Conservation (phyloP, 108 stramenopile genomes). For the Schizochytrium sp. region DNA sequence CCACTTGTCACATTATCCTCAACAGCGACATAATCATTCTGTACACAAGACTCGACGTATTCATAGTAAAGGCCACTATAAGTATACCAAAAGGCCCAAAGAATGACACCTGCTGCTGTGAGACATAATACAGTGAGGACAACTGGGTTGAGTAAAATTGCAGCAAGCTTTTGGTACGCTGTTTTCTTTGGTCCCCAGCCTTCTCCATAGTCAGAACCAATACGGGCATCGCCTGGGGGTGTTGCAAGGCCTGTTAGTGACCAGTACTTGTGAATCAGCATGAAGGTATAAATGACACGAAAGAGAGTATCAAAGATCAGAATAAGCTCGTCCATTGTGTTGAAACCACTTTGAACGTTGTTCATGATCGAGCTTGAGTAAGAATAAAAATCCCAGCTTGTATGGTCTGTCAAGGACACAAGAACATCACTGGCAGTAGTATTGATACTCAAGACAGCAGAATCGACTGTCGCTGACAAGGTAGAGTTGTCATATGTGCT, state of each 20-base stretch:
- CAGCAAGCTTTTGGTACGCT: neutral
- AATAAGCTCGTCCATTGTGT: neutral
- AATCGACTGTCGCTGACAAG: too few species aligned
- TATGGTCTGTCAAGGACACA: neutral
- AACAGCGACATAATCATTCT: conserved; percentile 34
- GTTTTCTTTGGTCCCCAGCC: conserved; percentile 56
- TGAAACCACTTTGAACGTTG: neutral
- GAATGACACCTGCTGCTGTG: neutral
- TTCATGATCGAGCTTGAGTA: neutral
- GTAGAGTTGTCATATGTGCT: too few species aligned
- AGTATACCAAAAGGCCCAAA: neutral
- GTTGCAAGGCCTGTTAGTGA: conserved; percentile 13
- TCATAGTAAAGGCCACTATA: neutral
- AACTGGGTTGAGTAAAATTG: conserved; percentile 28
- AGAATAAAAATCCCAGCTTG: conserved; percentile 10
- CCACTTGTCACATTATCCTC: neutral
- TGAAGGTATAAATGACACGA: conserved; percentile 35
- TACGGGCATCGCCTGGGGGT: conserved; percentile 26
- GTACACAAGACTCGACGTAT: conserved; percentile 16
- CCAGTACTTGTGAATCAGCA: conserved; percentile 55
- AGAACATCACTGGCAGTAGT: neutral
- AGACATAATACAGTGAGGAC: neutral
- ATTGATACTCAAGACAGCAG: neutral
- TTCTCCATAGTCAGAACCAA: neutral
- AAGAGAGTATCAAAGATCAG: neutral